Conservation (phyloP, 805 yeast genomes). For the Brettanomyces custersianus region DNA sequence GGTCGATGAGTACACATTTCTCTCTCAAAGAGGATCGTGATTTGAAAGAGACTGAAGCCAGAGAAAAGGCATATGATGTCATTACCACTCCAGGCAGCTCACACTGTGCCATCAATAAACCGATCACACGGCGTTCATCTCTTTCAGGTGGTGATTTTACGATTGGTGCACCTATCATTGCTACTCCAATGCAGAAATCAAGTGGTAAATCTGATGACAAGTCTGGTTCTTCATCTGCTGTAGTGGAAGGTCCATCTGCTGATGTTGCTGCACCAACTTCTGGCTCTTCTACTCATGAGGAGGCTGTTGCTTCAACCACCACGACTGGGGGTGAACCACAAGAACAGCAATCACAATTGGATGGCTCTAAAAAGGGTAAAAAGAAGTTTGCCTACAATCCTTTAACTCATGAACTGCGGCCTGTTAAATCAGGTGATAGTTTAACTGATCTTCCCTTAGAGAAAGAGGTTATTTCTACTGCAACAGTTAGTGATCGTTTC, state of each 20-base stretch:
- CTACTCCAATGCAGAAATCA: no score
- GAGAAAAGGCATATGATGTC: slow-evolving; percentile 48
- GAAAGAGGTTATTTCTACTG: slow-evolving; percentile 3
- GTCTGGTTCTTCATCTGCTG: not conserved
- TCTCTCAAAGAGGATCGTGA: slow-evolving; percentile 57
- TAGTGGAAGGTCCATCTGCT: not conserved
- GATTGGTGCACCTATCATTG: no score
- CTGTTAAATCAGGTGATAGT: not conserved
- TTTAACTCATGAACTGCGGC: slow-evolving; percentile 16
- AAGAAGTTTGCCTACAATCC: slow-evolving; percentile 20
- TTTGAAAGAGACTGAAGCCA: slow-evolving; percentile 60
- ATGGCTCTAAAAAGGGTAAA: no score
- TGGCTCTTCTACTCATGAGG: not conserved
- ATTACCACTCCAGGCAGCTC: slow-evolving; percentile 24
- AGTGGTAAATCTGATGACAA: no score
- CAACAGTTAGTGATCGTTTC: not conserved
- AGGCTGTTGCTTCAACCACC: not conserved
- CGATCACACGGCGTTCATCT: slow-evolving; percentile 13
- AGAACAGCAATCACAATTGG: no score
- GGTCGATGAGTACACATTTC: slow-evolving; percentile 36
- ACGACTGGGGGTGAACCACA: no score
- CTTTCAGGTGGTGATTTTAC: no score
- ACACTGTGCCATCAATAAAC: slow-evolving; percentile 6
- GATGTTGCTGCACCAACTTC: not conserved
- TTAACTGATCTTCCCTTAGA: slow-evolving; percentile 11